These are phyloP conservation scores for Aspergillus brunneoviolaceus DNA, from an alignment of 2,329 filamentous ascomycete genomes.

Conservation along the genomic window DNA sequence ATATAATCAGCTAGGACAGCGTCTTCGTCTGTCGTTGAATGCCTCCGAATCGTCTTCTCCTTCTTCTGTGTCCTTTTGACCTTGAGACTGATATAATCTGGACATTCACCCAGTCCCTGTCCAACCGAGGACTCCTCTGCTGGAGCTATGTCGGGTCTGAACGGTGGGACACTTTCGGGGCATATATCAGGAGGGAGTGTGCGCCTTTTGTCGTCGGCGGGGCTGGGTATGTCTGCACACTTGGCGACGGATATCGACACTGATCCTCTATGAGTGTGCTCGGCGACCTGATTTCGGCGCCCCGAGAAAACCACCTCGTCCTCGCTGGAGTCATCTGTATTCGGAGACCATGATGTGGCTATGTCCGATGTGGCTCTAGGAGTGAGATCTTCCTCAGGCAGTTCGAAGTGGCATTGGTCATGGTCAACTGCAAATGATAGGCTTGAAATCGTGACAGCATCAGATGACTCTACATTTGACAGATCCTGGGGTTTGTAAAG, in stretches of 20 bases:
- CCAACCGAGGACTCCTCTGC: background rate
- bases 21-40: constrained; percentile 51
- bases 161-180: background rate
- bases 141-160: background rate
- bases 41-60: background rate
- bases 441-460: background rate
- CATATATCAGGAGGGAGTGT: background rate
- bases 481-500: constrained; percentile 15
- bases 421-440: background rate
- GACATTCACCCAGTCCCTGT: background rate
- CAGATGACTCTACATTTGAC: background rate
- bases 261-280: background rate
- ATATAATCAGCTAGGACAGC: constrained; percentile 41
- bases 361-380: constrained; percentile 34
- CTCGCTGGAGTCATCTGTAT: constrained; percentile 63
- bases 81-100: background rate
- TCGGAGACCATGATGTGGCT: constrained; percentile 21
- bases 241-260: too few relatives aligned
- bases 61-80: background rate
- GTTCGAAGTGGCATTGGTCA: background rate
- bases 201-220: background rate
- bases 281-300: constrained; percentile 21
- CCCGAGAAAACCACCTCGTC: constrained; percentile 54
- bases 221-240: background rate
- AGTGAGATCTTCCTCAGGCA: constrained; percentile 24